Conservation (phyloP, 164 flowering plant species). For the Chloranthus sessilifolius region DNA sequence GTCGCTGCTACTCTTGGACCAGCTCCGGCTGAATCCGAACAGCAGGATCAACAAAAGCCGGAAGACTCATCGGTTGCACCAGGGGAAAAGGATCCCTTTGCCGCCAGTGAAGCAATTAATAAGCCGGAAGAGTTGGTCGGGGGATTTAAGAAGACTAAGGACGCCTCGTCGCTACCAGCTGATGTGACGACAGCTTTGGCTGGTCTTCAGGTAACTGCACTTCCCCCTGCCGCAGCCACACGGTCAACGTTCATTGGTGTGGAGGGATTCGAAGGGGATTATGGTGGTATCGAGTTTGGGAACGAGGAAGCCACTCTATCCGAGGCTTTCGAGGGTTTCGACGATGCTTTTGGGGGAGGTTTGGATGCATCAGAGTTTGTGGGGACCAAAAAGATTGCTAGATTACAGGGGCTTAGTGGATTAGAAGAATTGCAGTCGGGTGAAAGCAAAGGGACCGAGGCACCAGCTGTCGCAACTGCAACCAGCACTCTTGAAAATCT, state of each 20-base stretch:
- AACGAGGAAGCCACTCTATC: conserved; percentile 65
- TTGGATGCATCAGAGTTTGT: conserved; percentile 94
- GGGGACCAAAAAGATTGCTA: conserved; percentile 45
- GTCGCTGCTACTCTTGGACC: conserved; percentile 46
- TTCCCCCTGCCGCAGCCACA: conserved; percentile 92
- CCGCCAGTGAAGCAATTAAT: conserved; percentile 79
- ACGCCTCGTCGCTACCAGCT: conserved; percentile 21
- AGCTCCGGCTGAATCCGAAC: conserved; percentile 15
- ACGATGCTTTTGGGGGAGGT: conserved; percentile 94
- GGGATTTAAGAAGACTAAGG: conserved; percentile 84
- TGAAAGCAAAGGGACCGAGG: background rate
- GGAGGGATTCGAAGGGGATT: conserved; percentile 96
- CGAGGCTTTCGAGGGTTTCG: conserved; percentile 88
- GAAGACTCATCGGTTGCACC: conserved; percentile 34
- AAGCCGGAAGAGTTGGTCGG: conserved; percentile 70
- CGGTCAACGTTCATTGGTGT: conserved; percentile 74
- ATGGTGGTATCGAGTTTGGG: conserved; percentile 89
- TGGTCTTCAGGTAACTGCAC: conserved; percentile 75
- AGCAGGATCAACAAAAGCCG: conserved; percentile 28
- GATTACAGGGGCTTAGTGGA: conserved; percentile 62
- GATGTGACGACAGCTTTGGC: conserved; percentile 70
- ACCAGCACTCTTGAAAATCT: conserved; percentile 63
- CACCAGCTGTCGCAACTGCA: conserved; percentile 28
- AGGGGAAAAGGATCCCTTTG: conserved; percentile 79
- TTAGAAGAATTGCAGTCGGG: conserved; percentile 70